phyloP scores from a whole-genome alignment of 441 rosid species.

The Monsonia emarginata region DNA sequence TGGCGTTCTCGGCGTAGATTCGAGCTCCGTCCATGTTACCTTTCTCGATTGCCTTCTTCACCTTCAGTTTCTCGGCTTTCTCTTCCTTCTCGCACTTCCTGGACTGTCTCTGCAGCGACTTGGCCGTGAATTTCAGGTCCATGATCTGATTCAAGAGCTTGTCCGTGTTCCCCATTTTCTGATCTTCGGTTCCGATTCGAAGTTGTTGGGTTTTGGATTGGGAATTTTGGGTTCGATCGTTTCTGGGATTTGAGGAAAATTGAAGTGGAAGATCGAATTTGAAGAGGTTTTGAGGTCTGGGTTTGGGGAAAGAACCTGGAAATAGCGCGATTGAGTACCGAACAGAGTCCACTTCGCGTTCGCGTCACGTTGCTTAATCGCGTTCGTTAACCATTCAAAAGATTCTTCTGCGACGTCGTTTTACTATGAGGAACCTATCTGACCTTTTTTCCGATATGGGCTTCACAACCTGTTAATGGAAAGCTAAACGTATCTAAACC shows the following conservation, averaged over 20 bases:
- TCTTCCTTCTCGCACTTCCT: background rate
- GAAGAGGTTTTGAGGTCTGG: background rate
- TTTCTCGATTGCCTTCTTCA: background rate
- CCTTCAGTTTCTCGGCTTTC: background rate
- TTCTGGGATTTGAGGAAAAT: no score
- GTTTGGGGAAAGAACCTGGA: background rate
- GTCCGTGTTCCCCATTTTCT: constrained; percentile 72
- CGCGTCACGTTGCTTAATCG: background rate
- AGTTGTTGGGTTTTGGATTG: no score
- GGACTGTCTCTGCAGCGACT: constrained; percentile 50
- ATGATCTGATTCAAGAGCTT: constrained; percentile 83
- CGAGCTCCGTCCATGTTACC: background rate
- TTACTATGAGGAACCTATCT: no score
- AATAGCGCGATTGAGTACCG: background rate
- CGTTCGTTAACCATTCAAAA: no score
- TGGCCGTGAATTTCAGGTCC: constrained; percentile 82
- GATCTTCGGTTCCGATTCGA: background rate
- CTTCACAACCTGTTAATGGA: no score
- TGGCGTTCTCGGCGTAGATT: constrained; percentile 90
- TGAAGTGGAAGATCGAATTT: background rate
- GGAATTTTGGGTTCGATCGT: no score
- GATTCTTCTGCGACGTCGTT: no score
- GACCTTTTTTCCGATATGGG: no score
- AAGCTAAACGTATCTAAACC: no score
- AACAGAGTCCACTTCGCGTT: background rate